These are phyloP conservation scores for Leonotis leonurus DNA, from an alignment of 257 asterid species.

Conservation along the genomic window DNA sequence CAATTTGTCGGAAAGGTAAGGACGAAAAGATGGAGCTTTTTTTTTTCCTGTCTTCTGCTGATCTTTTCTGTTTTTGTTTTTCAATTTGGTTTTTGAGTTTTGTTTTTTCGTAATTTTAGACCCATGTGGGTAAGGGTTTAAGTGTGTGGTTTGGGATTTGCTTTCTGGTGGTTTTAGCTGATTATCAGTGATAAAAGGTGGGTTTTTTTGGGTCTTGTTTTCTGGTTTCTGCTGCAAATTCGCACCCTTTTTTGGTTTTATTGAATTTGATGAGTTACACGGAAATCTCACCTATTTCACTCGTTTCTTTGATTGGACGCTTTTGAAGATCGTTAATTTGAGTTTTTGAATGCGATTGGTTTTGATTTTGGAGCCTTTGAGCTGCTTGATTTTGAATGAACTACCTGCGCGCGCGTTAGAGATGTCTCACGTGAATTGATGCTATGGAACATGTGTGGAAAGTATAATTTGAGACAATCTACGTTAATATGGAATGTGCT, in stretches of 20 bases:
- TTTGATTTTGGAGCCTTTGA: slow-evolving; percentile 21
- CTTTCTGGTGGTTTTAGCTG: slow-evolving; percentile 16
- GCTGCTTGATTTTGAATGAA: slow-evolving; percentile 17
- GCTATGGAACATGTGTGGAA: slow-evolving; percentile 11
- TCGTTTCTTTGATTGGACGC: background rate
- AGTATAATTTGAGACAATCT: background rate
- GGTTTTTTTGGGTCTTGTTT: background rate
- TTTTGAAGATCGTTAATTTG: slow-evolving; percentile 15
- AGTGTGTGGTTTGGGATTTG: slow-evolving; percentile 5
- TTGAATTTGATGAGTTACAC: slow-evolving; percentile 15
- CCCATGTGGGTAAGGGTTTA: slow-evolving; percentile 15
- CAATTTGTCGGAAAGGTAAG: slow-evolving; percentile 29
- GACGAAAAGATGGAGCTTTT: slow-evolving; percentile 1
- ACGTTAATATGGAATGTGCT: background rate
- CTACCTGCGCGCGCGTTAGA: background rate
- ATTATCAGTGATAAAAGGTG: slow-evolving; percentile 14
- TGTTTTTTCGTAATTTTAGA: slow-evolving; percentile 11
- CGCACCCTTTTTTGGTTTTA: slow-evolving; percentile 8
- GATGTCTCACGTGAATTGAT: background rate
- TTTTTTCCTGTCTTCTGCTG: slow-evolving; percentile 9
- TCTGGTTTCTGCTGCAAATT: slow-evolving; percentile 14
- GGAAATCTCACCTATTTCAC: background rate
- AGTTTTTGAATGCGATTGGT: slow-evolving; percentile 14
- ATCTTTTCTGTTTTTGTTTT: slow-evolving; percentile 18
- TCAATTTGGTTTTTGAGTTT: slow-evolving; percentile 11